Conservation (phyloP, 2,329 filamentous ascomycete species). For the Thelonectria rubi region DNA sequence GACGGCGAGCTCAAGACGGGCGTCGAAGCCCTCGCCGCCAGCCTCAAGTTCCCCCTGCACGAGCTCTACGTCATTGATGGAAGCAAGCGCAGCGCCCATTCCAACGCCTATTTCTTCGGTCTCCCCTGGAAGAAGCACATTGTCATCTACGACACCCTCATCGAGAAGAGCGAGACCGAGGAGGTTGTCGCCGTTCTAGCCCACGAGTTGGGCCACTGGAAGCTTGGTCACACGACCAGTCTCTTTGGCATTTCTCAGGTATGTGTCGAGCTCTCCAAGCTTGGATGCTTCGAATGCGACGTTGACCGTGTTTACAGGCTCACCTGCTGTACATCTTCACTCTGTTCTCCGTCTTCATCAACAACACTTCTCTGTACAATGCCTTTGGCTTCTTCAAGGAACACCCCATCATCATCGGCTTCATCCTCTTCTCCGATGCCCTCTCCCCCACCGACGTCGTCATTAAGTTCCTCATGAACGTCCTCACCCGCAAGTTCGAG, state of each 20-base stretch:
- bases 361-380: slow-evolving; percentile 89
- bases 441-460: slow-evolving; percentile 93
- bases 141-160: slow-evolving; percentile 97
- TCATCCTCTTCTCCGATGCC: slow-evolving; percentile 97
- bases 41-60: slow-evolving; percentile 88
- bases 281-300: slow-evolving; percentile 41
- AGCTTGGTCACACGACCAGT: slow-evolving; percentile 91
- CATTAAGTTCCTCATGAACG: slow-evolving; percentile 95
- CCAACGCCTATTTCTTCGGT: slow-evolving; percentile 95
- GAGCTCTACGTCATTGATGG: slow-evolving; percentile 96
- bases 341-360: slow-evolving; percentile 96
- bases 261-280: neutral
- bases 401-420: slow-evolving; percentile 94
- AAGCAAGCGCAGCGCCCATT: slow-evolving; percentile 86
- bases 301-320: slow-evolving; percentile 59
- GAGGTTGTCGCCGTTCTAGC: slow-evolving; percentile 95
- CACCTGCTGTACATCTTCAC: slow-evolving; percentile 98
- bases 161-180: slow-evolving; percentile 91
- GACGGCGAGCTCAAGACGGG: slow-evolving; percentile 87
- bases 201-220: slow-evolving; percentile 98
- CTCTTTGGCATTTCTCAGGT: slow-evolving; percentile 88
- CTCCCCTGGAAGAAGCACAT: slow-evolving; percentile 99
- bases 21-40: slow-evolving; percentile 84
- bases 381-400: slow-evolving; percentile 88
- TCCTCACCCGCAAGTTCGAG: slow-evolving; percentile 92